Percentiles rank a stretch among this genome's conserved stretches.
Evolutionary conservation across 129 eudicot species (phyloP).

Genomic region (Cynara cardunculus): DNA sequence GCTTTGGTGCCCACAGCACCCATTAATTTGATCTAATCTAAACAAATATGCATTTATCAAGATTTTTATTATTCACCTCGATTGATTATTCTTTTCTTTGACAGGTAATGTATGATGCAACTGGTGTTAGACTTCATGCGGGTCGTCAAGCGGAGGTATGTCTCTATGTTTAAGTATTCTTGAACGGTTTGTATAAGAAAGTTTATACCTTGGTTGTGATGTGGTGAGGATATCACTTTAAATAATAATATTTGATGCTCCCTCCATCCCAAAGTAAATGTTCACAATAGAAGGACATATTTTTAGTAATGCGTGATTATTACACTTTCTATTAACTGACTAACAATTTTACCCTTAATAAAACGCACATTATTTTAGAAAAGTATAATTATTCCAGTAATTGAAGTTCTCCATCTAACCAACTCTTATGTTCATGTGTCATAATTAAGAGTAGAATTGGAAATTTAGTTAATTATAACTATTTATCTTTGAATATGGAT

Average conservation of each 20-base stretch:
- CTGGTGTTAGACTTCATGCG: slow-evolving; percentile 94
- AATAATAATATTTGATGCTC: not conserved
- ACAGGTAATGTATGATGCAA: slow-evolving; percentile 94
- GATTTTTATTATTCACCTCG: not conserved
- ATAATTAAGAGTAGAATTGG: not conserved
- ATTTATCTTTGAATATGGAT: not conserved
- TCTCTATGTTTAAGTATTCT: slow-evolving; percentile 1
- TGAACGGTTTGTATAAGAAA: not conserved
- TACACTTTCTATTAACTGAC: not conserved
- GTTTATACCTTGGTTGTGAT: not conserved
- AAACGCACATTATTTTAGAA: not conserved
- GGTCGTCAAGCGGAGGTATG: slow-evolving; percentile 94
- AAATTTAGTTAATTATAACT: not conserved
- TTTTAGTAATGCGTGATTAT: not conserved
- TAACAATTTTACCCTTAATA: not conserved
- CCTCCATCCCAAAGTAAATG: not conserved
- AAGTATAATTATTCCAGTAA: not conserved
- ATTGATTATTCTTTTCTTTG: slow-evolving; percentile 11
- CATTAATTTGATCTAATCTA: not conserved
- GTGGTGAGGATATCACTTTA: not conserved
- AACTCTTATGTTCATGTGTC: not conserved
- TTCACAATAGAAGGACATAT: not conserved
- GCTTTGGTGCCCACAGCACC: not conserved
- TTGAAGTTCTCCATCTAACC: not conserved
- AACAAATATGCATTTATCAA: not conserved